Evolutionary conservation across 345 rosid genomes (phyloP).

Genomic region (Passiflora organensis): DNA sequence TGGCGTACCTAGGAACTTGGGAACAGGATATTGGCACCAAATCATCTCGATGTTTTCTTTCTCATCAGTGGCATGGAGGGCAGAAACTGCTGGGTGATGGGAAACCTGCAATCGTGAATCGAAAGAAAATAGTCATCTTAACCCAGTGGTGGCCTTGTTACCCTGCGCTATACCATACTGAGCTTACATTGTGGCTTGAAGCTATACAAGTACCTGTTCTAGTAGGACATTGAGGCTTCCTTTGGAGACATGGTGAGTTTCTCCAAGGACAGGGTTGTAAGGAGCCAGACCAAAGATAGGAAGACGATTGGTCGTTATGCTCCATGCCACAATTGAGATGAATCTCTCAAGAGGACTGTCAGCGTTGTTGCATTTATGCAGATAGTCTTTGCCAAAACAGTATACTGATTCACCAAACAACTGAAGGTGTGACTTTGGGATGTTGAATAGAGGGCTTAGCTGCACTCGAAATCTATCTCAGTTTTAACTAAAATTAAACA

Average conservation of each 20-base stretch:
- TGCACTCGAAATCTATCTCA: constrained; percentile 18
- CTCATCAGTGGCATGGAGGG: constrained; percentile 77
- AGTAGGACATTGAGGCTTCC: constrained; percentile 60
- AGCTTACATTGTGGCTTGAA: too few relatives aligned
- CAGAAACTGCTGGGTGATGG: constrained; percentile 82
- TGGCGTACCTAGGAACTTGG: constrained; percentile 19
- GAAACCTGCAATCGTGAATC: constrained; percentile 45
- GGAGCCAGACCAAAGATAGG: constrained; percentile 62
- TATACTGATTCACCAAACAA: constrained; percentile 64
- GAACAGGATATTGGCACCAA: constrained; percentile 59
- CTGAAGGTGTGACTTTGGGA: constrained; percentile 84
- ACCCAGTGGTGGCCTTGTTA: too few relatives aligned
- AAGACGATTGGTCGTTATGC: constrained; percentile 58
- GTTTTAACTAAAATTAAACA: too few relatives aligned
- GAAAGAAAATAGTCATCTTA: too few relatives aligned
- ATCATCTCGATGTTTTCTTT: constrained; percentile 50
- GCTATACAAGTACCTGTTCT: constrained; percentile 70
- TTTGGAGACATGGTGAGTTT: constrained; percentile 81
- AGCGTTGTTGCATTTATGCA: constrained; percentile 37
- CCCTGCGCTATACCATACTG: too few relatives aligned
- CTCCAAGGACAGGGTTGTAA: constrained; percentile 79
- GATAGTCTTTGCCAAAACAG: constrained; percentile 36
- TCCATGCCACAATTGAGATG: constrained; percentile 55
- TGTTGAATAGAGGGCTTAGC: constrained; percentile 69
- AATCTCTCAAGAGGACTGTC: constrained; percentile 56